Evolutionary conservation across 495 filamentous ascomycete species (phyloP).

Genomic region (Talaromyces borbonicus): DNA sequence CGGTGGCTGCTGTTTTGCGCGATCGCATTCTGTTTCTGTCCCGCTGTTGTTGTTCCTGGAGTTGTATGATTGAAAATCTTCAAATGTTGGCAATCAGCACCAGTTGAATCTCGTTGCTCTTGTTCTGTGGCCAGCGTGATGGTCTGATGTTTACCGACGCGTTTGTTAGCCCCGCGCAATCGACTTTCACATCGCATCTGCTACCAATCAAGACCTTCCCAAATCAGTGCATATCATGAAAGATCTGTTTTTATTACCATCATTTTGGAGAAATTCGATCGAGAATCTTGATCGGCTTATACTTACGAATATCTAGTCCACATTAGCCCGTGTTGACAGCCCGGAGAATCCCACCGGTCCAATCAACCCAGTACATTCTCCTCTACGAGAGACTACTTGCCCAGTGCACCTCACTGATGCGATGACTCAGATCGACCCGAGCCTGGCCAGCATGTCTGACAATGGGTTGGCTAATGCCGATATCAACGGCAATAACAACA

Average conservation of each 20-base stretch:
- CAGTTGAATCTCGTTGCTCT: slow-evolving; percentile 1
- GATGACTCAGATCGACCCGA: slow-evolving; percentile 7
- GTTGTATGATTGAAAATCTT: no score
- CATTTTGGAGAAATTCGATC: no score
- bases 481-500: slow-evolving; percentile 25
- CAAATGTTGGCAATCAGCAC: no score
- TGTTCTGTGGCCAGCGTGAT: background rate
- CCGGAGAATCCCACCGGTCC: background rate
- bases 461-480: slow-evolving; percentile 31
- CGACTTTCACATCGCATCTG: no score
- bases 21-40: background rate
- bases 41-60: background rate
- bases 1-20: no score
- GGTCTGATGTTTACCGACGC: slow-evolving; percentile 5
- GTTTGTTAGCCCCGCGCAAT: background rate
- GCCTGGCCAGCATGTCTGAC: slow-evolving; percentile 28
- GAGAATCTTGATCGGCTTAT: no score
- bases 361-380: slow-evolving; percentile 2
- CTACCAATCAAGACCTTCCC: no score
- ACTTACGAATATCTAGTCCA: no score
- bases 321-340: background rate
- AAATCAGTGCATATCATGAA: no score
- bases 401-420: background rate
- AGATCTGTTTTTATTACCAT: no score
- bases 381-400: background rate